Conservation (phyloP, 1,284 basidiomycete genomes). For the Tilletia setariae region DNA sequence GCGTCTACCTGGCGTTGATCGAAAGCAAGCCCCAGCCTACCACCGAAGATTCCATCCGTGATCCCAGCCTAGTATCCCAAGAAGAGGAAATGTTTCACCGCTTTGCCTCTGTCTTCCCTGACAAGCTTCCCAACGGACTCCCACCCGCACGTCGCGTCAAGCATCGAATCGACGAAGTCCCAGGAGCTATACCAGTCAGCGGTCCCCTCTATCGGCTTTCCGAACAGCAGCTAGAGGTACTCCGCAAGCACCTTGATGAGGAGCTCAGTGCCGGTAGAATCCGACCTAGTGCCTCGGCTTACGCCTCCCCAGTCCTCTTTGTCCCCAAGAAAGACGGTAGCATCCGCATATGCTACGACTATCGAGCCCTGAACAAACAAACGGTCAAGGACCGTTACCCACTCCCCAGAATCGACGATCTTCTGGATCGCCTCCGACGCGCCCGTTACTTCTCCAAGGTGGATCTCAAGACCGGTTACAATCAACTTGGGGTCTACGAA, state of each 20-base stretch:
- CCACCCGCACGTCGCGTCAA: constrained; percentile 2
- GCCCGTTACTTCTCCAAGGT: constrained; percentile 55
- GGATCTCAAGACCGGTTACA: constrained; percentile 54
- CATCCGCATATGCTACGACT: constrained; percentile 58
- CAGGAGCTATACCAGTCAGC: not conserved
- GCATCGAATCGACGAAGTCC: constrained; percentile 8
- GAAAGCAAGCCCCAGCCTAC: not conserved
- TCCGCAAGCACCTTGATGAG: not conserved
- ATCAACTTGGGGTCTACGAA: constrained; percentile 53
- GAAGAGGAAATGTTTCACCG: not conserved
- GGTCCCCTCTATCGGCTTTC: constrained; percentile 11
- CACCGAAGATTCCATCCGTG: not conserved
- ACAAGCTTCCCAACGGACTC: not conserved
- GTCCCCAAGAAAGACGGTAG: constrained; percentile 59
- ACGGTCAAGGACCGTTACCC: constrained; percentile 56
- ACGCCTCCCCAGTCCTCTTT: constrained; percentile 52
- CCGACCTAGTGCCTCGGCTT: constrained; percentile 4
- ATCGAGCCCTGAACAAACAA: constrained; percentile 56
- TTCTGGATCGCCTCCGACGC: constrained; percentile 50
- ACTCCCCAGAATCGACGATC: constrained; percentile 56
- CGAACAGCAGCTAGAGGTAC: not conserved
- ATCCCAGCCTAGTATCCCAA: not conserved
- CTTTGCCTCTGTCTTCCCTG: constrained; percentile 2
- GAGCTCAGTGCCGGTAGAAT: constrained; percentile 6
- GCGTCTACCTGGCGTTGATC: constrained; percentile 4